A percentile compares a stretch with the other conserved stretches of the same genome.
Evolutionary conservation across 1,284 basidiomycete genomes (phyloP).

Genomic region (Moniliophthora roreri): DNA sequence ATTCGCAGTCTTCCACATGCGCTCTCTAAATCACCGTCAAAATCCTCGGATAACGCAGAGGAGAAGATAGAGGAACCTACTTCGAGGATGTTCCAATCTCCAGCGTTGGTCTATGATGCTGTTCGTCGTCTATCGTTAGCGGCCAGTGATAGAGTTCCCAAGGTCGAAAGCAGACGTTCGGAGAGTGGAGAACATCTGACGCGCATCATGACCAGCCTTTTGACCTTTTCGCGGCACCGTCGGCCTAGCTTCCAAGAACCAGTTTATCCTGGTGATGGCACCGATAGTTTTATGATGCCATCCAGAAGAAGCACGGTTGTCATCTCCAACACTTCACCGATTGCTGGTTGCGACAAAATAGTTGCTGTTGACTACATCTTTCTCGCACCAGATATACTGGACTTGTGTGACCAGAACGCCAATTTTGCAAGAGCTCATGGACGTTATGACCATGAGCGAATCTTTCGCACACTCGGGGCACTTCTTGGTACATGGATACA

Average conservation of each 20-base stretch:
- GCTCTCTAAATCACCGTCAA: constrained; percentile 44
- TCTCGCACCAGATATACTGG: constrained; percentile 35
- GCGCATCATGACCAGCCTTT: constrained; percentile 72
- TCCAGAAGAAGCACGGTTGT: constrained; percentile 65
- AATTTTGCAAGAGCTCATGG: constrained; percentile 57
- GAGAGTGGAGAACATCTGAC: constrained; percentile 59
- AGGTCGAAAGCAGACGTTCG: constrained; percentile 39
- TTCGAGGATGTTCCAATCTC: constrained; percentile 56
- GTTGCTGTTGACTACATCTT: constrained; percentile 71
- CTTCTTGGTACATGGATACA: constrained; percentile 36
- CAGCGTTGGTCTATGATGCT: constrained; percentile 66
- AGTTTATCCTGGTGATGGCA: constrained; percentile 27
- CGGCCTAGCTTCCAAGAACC: constrained; percentile 33
- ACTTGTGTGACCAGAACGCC: constrained; percentile 61
- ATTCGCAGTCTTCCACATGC: constrained; percentile 57
- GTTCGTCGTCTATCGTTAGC: constrained; percentile 59
- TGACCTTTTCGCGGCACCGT: constrained; percentile 59
- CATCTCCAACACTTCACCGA: constrained; percentile 56
- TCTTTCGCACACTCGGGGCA: constrained; percentile 65
- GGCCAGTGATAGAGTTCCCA: constrained; percentile 49
- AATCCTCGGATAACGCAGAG: constrained; percentile 18
- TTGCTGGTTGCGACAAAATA: constrained; percentile 56
- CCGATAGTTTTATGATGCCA: constrained; percentile 32
- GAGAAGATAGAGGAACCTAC: constrained; percentile 25
- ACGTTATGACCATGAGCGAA: constrained; percentile 69